These are phyloP conservation scores for Calonectria pteridis DNA, from an alignment of 2,329 filamentous ascomycete genomes.

Conservation along the genomic window DNA sequence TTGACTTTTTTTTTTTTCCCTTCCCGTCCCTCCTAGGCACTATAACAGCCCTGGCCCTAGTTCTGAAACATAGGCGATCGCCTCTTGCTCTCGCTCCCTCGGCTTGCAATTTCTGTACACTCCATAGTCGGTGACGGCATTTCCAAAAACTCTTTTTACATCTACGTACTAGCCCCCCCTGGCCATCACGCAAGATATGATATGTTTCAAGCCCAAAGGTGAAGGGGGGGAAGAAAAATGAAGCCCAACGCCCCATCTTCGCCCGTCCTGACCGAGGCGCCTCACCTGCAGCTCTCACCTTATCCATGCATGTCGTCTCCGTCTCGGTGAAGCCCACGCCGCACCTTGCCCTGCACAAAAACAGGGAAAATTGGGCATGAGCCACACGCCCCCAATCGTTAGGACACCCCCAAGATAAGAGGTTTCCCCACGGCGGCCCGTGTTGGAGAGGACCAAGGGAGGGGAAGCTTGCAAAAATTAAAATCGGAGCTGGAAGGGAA, in stretches of 20 bases:
- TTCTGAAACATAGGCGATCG: not conserved
- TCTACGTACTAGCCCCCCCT: not conserved
- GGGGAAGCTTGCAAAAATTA: not conserved
- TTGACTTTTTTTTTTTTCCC: not conserved
- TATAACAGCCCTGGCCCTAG: not conserved
- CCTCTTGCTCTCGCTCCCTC: not conserved
- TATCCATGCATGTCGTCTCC: not conserved
- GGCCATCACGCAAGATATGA: not conserved
- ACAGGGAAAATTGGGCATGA: not conserved
- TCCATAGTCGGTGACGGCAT: not conserved
- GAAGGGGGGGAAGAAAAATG: not conserved
- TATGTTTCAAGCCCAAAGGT: not conserved
- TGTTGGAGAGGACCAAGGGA: not conserved
- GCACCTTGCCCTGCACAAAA: not conserved
- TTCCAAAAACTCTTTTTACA: not conserved
- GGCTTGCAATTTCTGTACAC: not conserved
- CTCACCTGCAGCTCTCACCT: not conserved
- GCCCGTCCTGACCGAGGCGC: not conserved
- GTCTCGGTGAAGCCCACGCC: not conserved
- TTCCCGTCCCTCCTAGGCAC: not conserved
- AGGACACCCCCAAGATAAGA: conserved; percentile 7
- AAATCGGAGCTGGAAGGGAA: not conserved
- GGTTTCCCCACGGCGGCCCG: conserved; percentile 2
- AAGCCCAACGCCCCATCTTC: not conserved
- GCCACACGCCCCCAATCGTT: not conserved